Conservation (phyloP, 192 early-diverging fungal species). For the Umbelopsis vinacea region DNA sequence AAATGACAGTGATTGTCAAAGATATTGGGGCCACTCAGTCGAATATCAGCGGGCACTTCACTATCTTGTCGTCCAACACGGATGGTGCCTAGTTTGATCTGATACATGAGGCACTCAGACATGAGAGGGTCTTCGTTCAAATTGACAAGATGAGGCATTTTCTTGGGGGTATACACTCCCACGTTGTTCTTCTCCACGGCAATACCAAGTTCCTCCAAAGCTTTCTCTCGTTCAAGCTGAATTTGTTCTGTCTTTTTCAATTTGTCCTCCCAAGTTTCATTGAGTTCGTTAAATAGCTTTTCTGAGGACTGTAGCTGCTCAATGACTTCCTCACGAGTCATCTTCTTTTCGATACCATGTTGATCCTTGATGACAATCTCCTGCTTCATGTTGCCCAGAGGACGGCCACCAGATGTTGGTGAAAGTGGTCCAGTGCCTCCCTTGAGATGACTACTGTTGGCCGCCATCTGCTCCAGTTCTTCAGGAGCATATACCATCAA, state of each 20-base stretch:
- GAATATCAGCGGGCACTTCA: constrained; percentile 54
- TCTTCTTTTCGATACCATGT: constrained; percentile 47
- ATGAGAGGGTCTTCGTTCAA: constrained; percentile 88
- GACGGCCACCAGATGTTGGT: background rate
- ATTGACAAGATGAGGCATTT: constrained; percentile 86
- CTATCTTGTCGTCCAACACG: constrained; percentile 62
- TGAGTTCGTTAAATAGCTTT: constrained; percentile 85
- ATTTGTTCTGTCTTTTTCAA: constrained; percentile 71
- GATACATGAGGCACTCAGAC: constrained; percentile 91
- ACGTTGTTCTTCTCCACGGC: constrained; percentile 69
- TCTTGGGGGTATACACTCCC: constrained; percentile 78
- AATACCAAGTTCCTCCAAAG: constrained; percentile 81
- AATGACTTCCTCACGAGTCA: constrained; percentile 59
- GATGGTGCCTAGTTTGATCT: constrained; percentile 75
- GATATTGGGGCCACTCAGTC: constrained; percentile 63
- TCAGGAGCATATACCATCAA: constrained; percentile 50
- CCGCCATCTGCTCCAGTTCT: constrained; percentile 29
- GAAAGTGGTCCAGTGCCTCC: background rate
- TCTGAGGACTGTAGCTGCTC: constrained; percentile 85
- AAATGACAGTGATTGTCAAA: constrained; percentile 74
- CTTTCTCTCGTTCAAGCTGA: constrained; percentile 72
- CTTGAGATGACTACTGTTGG: constrained; percentile 21
- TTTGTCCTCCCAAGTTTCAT: constrained; percentile 86
- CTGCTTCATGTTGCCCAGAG: constrained; percentile 10
- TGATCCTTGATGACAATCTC: constrained; percentile 47